A percentile compares a stretch with the other conserved stretches of the same genome.
Evolutionary conservation across 2,329 filamentous ascomycete genomes (phyloP).

Genomic region (Aspergillus arachidicola): DNA sequence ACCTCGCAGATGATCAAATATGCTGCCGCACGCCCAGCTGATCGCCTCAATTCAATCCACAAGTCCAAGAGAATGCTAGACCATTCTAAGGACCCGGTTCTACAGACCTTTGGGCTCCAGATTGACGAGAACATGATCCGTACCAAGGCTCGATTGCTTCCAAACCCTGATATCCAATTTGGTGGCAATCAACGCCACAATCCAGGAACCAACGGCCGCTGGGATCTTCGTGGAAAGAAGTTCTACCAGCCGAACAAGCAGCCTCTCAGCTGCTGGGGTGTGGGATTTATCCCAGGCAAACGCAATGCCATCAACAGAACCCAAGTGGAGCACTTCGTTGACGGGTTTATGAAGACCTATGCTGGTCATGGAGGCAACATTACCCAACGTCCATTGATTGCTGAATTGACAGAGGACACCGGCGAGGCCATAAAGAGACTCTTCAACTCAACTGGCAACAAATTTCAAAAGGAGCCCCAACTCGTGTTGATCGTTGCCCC

Average conservation of each 20-base stretch:
- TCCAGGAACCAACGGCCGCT: constrained; percentile 72
- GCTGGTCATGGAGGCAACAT: constrained; percentile 63
- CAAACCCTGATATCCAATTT: constrained; percentile 72
- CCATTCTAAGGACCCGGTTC: constrained; percentile 69
- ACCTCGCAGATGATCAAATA: constrained; percentile 91
- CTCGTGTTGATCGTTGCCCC: constrained; percentile 78
- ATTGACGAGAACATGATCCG: constrained; percentile 67
- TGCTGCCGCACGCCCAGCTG: constrained; percentile 74
- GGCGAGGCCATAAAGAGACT: constrained; percentile 59
- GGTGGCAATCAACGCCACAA: constrained; percentile 56
- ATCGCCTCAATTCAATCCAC: constrained; percentile 70
- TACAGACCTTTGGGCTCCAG: constrained; percentile 72
- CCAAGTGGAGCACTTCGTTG: constrained; percentile 56
- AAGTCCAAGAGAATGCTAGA: constrained; percentile 67
- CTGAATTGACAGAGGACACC: constrained; percentile 47
- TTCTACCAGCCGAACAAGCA: constrained; percentile 68
- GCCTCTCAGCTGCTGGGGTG: constrained; percentile 72
- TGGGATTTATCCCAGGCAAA: constrained; percentile 66
- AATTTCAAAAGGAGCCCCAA: constrained; percentile 63
- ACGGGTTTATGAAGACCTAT: constrained; percentile 65
- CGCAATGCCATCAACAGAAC: constrained; percentile 49
- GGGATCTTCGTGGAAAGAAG: constrained; percentile 82
- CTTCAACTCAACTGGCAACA: constrained; percentile 58
- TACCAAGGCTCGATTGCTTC: constrained; percentile 71
- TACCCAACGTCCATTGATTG: constrained; percentile 47